Conservation (phyloP, 1,284 basidiomycete genomes). For the Fomitiporia mediterranea region DNA sequence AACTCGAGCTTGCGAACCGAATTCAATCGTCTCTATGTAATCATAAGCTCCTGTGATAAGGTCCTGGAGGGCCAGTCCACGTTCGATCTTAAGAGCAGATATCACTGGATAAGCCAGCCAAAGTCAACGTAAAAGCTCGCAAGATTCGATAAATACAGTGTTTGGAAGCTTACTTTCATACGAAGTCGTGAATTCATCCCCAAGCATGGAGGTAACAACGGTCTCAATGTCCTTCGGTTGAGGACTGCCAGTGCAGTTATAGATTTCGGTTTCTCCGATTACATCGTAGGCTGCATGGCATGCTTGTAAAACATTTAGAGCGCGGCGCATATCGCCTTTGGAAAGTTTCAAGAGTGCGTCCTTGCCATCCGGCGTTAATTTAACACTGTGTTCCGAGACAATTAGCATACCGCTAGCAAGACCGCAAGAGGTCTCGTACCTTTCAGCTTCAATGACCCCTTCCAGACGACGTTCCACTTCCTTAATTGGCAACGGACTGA, state of each 20-base stretch:
- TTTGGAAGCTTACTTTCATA: constrained; percentile 67
- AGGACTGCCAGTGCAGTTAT: constrained; percentile 95
- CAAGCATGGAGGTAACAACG: constrained; percentile 94
- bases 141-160: constrained; percentile 5
- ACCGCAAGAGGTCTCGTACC: constrained; percentile 47
- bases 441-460: constrained; percentile 80
- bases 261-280: constrained; percentile 88
- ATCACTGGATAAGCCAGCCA: constrained; percentile 56
- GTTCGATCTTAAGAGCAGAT: constrained; percentile 80
- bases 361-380: constrained; percentile 82
- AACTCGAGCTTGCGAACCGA: constrained; percentile 81
- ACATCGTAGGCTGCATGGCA: constrained; percentile 95
- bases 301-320: constrained; percentile 94
- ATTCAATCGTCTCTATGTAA: constrained; percentile 80
- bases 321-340: constrained; percentile 96
- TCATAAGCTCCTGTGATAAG: constrained; percentile 93
- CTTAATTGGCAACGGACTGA: constrained; percentile 86
- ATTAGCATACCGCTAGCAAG: neutral
- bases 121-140: neutral
- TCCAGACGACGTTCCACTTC: constrained; percentile 85
- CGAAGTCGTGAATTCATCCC: constrained; percentile 92
- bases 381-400: constrained; percentile 54
- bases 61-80: constrained; percentile 94
- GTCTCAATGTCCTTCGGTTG: constrained; percentile 92
- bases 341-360: constrained; percentile 89